phyloP scores from a whole-genome alignment of 2,329 filamentous ascomycete species.

The Chaetomiaceae sp. region DNA sequence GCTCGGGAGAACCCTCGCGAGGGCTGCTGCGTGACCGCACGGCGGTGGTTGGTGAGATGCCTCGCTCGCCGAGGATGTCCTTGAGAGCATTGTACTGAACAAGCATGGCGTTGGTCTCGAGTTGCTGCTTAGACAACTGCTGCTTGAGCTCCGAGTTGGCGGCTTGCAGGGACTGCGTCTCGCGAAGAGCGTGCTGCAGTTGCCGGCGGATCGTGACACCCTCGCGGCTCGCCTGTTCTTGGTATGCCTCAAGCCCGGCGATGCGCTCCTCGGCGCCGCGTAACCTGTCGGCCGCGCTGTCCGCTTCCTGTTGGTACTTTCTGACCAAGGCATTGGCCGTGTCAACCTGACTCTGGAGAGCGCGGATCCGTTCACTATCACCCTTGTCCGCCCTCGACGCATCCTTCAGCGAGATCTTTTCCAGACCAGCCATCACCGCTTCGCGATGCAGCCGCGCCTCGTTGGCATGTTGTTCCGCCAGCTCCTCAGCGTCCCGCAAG shows the following conservation, averaged over 20 bases:
- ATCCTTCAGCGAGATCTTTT: constrained; percentile 61
- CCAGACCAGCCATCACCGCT: constrained; percentile 76
- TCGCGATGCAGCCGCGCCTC: constrained; percentile 83
- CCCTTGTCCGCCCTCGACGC: constrained; percentile 43
- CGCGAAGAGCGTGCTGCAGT: constrained; percentile 76
- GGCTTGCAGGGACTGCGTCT: constrained; percentile 75
- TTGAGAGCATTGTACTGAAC: constrained; percentile 93
- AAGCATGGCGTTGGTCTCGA: constrained; percentile 88
- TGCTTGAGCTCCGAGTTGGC: constrained; percentile 78
- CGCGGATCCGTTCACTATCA: constrained; percentile 62
- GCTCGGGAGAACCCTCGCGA: constrained; percentile 73
- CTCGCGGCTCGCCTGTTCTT: constrained; percentile 94
- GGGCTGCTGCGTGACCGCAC: constrained; percentile 68
- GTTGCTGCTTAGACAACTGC: constrained; percentile 77
- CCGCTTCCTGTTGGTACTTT: constrained; percentile 85
- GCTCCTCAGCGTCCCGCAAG: constrained; percentile 78
- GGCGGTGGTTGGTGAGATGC: constrained; percentile 71
- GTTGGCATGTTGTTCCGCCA: constrained; percentile 79
- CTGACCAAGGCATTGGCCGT: constrained; percentile 75
- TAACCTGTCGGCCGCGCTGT: constrained; percentile 80
- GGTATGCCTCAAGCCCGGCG: constrained; percentile 91
- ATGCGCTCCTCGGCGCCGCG: constrained; percentile 94
- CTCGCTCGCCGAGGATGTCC: constrained; percentile 84
- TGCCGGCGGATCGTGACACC: constrained; percentile 86
- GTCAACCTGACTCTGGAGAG: constrained; percentile 75